Evolutionary conservation across 2,329 filamentous ascomycete species (phyloP).

Genomic region (Colletotrichum neosansevieriae): DNA sequence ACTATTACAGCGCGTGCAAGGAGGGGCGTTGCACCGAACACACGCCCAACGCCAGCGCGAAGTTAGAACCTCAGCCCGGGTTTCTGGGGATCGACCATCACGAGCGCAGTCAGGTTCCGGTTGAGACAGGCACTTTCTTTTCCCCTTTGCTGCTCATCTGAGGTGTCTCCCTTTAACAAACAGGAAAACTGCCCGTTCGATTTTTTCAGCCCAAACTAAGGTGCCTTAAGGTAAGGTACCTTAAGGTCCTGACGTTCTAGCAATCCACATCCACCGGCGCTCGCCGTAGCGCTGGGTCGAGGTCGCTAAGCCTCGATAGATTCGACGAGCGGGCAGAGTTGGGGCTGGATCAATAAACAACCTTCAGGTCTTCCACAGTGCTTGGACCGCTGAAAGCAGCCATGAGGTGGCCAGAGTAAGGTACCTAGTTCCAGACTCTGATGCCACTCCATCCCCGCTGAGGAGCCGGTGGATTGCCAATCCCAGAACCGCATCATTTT

Average conservation of each 20-base stretch:
- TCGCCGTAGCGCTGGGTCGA: slow-evolving; percentile 19
- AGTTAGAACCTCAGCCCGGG: not conserved
- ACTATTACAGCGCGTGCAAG: slow-evolving; percentile 11
- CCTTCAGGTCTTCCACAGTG: not conserved
- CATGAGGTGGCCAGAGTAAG: slow-evolving; percentile 4
- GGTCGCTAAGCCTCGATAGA: slow-evolving; percentile 1
- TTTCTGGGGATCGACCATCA: too few species aligned
- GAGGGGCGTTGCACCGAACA: slow-evolving; percentile 19
- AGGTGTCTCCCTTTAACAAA: too few species aligned
- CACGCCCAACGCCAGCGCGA: slow-evolving; percentile 6
- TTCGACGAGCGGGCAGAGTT: not conserved
- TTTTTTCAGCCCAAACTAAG: not conserved
- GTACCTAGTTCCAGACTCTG: slow-evolving; percentile 1
- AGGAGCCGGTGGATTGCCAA: not conserved
- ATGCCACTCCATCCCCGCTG: not conserved
- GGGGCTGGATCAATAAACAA: not conserved
- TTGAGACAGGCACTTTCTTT: not conserved
- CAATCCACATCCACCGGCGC: slow-evolving; percentile 16
- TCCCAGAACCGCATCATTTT: not conserved
- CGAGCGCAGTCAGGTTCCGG: too few species aligned
- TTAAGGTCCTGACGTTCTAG: not conserved
- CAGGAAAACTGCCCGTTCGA: too few species aligned
- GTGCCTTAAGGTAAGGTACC: too few species aligned
- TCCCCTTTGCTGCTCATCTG: not conserved
- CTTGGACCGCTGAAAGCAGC: slow-evolving; percentile 22